Conservation (phyloP, 352 stramenopile genomes). For the Pilasporangium apinafurcum region DNA sequence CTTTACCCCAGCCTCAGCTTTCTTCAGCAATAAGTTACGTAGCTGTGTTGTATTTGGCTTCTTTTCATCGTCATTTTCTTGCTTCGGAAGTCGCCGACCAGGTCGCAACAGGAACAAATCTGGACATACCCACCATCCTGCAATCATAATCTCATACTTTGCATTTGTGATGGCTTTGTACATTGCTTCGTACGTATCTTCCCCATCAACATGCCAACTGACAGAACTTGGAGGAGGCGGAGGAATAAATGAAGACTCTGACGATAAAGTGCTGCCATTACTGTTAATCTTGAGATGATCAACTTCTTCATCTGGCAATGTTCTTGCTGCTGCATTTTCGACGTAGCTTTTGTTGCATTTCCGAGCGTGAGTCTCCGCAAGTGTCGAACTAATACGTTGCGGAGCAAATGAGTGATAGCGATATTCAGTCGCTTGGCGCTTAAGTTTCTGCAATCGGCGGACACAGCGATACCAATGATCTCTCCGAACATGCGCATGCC, state of each 20-base stretch:
- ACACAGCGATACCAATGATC: slow-evolving; percentile 83
- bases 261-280: slow-evolving; percentile 59
- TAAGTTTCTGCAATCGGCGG: slow-evolving; percentile 64
- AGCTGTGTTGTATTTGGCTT: slow-evolving; percentile 64
- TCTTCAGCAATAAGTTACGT: slow-evolving; percentile 70
- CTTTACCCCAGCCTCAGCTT: slow-evolving; percentile 76
- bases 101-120: slow-evolving; percentile 79
- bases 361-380: slow-evolving; percentile 11
- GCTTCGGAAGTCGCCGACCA: slow-evolving; percentile 39
- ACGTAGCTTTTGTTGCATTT: slow-evolving; percentile 20
- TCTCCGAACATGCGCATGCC: slow-evolving; percentile 77
- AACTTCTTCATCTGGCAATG: too few species aligned
- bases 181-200: slow-evolving; percentile 85
- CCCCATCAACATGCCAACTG: slow-evolving; percentile 82
- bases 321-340: slow-evolving; percentile 7
- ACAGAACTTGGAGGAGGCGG: slow-evolving; percentile 45
- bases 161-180: slow-evolving; percentile 81
- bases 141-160: slow-evolving; percentile 88
- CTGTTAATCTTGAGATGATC: slow-evolving; percentile 14
- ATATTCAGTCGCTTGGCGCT: slow-evolving; percentile 62
- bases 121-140: slow-evolving; percentile 87
- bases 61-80: slow-evolving; percentile 29
- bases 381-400: slow-evolving; percentile 31
- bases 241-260: slow-evolving; percentile 38
- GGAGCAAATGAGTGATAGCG: slow-evolving; percentile 79